These are phyloP conservation scores for Penicillium frequentans DNA, from an alignment of 2,329 filamentous ascomycete species.

Conservation along the genomic window DNA sequence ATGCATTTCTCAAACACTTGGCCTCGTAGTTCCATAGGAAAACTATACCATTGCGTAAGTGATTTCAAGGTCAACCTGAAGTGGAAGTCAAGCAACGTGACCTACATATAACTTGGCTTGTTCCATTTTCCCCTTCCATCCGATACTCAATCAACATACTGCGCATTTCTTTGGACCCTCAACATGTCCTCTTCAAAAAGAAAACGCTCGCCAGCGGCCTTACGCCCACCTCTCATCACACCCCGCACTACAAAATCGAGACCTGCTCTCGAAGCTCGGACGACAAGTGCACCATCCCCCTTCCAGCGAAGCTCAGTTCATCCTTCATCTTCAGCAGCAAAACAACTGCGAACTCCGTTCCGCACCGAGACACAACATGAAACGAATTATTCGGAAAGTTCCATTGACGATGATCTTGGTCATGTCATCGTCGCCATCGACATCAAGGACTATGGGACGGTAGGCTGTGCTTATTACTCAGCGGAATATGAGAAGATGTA, in stretches of 20 bases:
- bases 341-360: slow-evolving; percentile 9
- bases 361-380: slow-evolving; percentile 3
- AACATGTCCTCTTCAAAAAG: slow-evolving; percentile 9
- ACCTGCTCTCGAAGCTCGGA: neutral
- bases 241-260: slow-evolving; percentile 10
- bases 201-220: slow-evolving; percentile 8
- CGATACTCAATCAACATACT: neutral
- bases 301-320: neutral
- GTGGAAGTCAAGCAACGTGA: neutral
- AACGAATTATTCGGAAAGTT: slow-evolving; percentile 33
- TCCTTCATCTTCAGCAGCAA: slow-evolving; percentile 5
- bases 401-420: slow-evolving; percentile 54
- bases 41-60: neutral
- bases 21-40: neutral
- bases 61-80: neutral
- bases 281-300: slow-evolving; percentile 6
- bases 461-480: slow-evolving; percentile 84
- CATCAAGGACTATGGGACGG: slow-evolving; percentile 64
- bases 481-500: slow-evolving; percentile 68
- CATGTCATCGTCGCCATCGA: slow-evolving; percentile 82
- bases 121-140: neutral
- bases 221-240: slow-evolving; percentile 10
- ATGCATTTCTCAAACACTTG: neutral
- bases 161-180: neutral
- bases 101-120: neutral